These are phyloP conservation scores for Trichoderma erinaceum DNA, from an alignment of 495 filamentous ascomycete species.

Conservation along the genomic window DNA sequence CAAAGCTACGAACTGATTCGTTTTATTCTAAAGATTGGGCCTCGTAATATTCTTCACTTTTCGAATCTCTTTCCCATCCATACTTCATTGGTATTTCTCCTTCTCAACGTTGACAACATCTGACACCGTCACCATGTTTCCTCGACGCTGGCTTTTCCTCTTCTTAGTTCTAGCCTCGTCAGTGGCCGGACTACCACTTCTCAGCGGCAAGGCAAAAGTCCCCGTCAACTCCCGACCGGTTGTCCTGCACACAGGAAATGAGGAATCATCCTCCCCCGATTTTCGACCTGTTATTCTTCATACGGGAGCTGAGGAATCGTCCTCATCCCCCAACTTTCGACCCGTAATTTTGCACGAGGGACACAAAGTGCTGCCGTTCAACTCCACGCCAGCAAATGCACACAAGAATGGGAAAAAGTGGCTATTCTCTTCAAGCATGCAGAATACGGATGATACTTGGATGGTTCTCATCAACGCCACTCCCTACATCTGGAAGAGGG, in stretches of 20 bases:
- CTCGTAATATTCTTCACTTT: too few species aligned
- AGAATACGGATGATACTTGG: neutral
- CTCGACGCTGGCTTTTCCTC: neutral
- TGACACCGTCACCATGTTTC: neutral
- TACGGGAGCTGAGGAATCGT: neutral
- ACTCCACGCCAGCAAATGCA: neutral
- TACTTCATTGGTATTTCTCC: neutral
- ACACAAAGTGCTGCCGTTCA: neutral
- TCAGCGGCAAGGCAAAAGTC: neutral
- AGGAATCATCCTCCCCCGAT: neutral
- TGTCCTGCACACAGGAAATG: neutral
- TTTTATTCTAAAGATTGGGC: too few species aligned
- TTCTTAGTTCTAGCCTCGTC: neutral
- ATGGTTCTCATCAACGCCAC: conserved; percentile 11
- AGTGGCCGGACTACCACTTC: neutral
- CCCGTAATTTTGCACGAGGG: neutral
- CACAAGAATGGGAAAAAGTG: neutral
- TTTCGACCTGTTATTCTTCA: neutral
- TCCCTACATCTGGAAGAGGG: neutral
- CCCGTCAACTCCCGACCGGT: neutral
- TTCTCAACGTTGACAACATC: neutral
- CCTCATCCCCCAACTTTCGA: too few species aligned
- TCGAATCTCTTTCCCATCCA: too few species aligned
- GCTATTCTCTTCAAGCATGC: neutral
- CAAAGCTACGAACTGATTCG: too few species aligned